A percentile compares a stretch with the other conserved stretches of the same genome.
Conservation (phyloP, 1,139 yeast species). For the Yamadazyma membranifaciens region DNA sequence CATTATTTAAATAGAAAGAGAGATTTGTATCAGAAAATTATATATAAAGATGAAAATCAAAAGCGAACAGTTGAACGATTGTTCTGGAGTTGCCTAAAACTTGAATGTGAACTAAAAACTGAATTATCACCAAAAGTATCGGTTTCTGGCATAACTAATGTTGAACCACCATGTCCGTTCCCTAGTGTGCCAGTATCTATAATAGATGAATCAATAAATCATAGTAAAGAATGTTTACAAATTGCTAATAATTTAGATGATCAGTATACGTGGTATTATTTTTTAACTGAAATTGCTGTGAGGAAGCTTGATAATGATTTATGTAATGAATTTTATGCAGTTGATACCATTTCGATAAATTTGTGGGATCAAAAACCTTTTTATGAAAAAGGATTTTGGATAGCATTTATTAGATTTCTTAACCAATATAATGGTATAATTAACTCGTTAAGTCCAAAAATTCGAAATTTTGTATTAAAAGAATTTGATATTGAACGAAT, state of each 20-base stretch:
- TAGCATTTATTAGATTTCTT: conserved; percentile 31
- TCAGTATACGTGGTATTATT: conserved; percentile 47
- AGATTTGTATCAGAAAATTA: conserved; percentile 9
- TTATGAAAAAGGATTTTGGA: conserved; percentile 26
- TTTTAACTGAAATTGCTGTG: conserved; percentile 48
- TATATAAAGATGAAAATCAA: conserved; percentile 11
- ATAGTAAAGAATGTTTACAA: conserved; percentile 27
- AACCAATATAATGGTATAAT: conserved; percentile 44
- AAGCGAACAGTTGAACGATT: conserved; percentile 34
- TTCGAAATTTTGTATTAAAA: conserved; percentile 33
- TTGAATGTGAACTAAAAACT: conserved; percentile 45
- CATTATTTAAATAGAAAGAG: conserved; percentile 24
- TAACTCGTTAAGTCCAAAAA: conserved; percentile 34
- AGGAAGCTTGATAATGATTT: conserved; percentile 46
- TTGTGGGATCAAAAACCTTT: conserved; percentile 32
- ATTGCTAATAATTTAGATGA: conserved; percentile 34
- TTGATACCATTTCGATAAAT: conserved; percentile 14
- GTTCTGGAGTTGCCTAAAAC: conserved; percentile 46
- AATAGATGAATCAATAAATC: conserved; percentile 18
- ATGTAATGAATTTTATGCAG: conserved; percentile 37
- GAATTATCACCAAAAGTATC: conserved; percentile 47
- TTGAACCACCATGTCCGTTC: conserved; percentile 42
- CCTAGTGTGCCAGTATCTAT: conserved; percentile 38
- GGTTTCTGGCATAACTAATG: conserved; percentile 39
- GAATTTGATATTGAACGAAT: conserved; percentile 36